A percentile compares a stretch with the other conserved stretches of the same genome.
These are phyloP conservation scores for Colletotrichum eleusines DNA, from an alignment of 2,329 filamentous ascomycete species.

Conservation along the genomic window DNA sequence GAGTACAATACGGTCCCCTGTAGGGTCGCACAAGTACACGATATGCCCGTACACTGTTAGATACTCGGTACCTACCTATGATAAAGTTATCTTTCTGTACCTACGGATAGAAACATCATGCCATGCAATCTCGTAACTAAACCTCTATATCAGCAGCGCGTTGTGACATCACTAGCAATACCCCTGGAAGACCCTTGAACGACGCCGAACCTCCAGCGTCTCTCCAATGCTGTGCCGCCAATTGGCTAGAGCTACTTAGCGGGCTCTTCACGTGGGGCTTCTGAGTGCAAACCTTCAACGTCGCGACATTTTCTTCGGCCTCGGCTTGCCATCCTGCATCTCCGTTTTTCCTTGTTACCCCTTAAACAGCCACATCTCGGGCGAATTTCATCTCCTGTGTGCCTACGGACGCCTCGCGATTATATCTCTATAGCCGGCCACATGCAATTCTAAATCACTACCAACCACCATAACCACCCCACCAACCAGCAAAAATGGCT, in stretches of 20 bases:
- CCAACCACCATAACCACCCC: background rate
- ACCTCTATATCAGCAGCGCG: no score
- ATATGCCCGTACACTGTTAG: no score
- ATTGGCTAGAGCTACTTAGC: constrained; percentile 24
- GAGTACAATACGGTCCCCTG: no score
- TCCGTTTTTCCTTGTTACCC: constrained; percentile 17
- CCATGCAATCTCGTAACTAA: no score
- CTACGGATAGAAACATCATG: no score
- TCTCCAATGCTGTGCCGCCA: constrained; percentile 13
- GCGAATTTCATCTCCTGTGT: background rate
- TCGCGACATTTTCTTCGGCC: constrained; percentile 28
- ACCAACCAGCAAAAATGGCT: constrained; percentile 22
- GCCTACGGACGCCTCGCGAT: background rate
- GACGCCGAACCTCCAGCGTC: constrained; percentile 13
- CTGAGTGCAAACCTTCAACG: constrained; percentile 22
- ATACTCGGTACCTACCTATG: no score
- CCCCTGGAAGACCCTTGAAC: constrained; percentile 32
- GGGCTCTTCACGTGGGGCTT: constrained; percentile 32
- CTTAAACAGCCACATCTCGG: constrained; percentile 14
- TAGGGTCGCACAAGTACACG: no score
- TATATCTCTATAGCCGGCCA: background rate
- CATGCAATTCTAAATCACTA: background rate
- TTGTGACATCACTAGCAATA: constrained; percentile 24
- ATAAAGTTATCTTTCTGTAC: no score
- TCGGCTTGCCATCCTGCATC: constrained; percentile 14